A percentile compares a stretch with the other conserved stretches of the same genome.
Evolutionary conservation across 768 basidiomycete genomes (phyloP).

Genomic region (Fistulinella prunicolor): DNA sequence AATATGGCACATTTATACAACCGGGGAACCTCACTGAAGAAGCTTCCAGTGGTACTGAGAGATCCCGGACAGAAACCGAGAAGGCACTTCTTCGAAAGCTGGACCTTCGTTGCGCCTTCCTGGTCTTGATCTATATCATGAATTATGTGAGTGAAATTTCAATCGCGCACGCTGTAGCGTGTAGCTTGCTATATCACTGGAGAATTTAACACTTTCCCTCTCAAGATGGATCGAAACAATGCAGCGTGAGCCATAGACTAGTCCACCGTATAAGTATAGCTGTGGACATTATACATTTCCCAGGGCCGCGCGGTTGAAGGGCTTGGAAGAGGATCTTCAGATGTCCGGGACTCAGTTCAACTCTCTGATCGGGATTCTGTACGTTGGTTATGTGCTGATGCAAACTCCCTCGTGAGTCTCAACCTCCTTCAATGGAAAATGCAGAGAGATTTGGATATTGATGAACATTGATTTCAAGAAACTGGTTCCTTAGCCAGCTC

Average conservation of each 20-base stretch:
- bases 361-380: constrained; percentile 63
- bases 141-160: constrained; percentile 39
- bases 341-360: constrained; percentile 61
- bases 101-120: constrained; percentile 41
- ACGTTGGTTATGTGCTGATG: constrained; percentile 70
- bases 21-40: constrained; percentile 19
- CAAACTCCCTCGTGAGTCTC: constrained; percentile 64
- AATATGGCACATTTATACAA: constrained; percentile 9
- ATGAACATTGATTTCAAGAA: constrained; percentile 37
- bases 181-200: constrained; percentile 1
- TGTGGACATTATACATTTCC: background rate
- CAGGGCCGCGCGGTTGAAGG: constrained; percentile 68
- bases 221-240: constrained; percentile 68
- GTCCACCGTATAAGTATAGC: background rate
- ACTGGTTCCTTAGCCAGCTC: constrained; percentile 63
- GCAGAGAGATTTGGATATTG: background rate
- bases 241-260: constrained; percentile 43
- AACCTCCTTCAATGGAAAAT: background rate
- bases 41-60: constrained; percentile 38
- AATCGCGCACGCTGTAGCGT: background rate
- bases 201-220: background rate
- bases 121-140: constrained; percentile 45
- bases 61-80: constrained; percentile 35
- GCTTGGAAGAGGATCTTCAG: constrained; percentile 63
- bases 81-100: constrained; percentile 42